Evolutionary conservation across 257 asterid genomes (phyloP).

Genomic region (Datura wrightii): DNA sequence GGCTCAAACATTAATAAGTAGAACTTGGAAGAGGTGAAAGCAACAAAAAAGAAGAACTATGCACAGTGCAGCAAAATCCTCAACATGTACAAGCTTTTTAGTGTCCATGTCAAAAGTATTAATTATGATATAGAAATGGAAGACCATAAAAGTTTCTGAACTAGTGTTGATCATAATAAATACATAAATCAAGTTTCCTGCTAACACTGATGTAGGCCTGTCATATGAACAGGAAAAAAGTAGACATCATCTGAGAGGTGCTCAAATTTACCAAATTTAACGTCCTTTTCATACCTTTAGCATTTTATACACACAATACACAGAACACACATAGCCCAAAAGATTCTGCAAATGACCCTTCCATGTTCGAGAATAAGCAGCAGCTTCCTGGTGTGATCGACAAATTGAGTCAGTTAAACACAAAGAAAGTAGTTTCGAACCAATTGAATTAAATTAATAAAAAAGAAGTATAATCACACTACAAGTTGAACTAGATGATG

Average conservation of each 20-base stretch:
- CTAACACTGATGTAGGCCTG: slow-evolving; percentile 9
- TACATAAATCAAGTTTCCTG: not conserved
- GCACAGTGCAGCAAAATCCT: slow-evolving; percentile 11
- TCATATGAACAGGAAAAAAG: not conserved
- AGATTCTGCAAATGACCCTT: slow-evolving; percentile 99
- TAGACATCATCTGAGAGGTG: slow-evolving; percentile 19
- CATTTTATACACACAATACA: slow-evolving; percentile 97
- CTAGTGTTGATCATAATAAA: not conserved
- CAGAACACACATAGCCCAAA: slow-evolving; percentile 91
- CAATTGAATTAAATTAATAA: not conserved
- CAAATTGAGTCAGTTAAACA: not conserved
- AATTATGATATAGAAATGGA: slow-evolving; percentile 16
- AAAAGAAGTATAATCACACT: not conserved
- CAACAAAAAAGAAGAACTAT: slow-evolving; percentile 12
- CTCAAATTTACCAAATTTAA: slow-evolving; percentile 4
- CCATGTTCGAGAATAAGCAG: slow-evolving; percentile 99
- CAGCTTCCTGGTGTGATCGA: slow-evolving; percentile 80
- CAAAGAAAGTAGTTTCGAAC: not conserved
- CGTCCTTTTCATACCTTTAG: slow-evolving; percentile 61
- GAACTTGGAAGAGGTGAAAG: slow-evolving; percentile 32
- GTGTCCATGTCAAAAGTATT: slow-evolving; percentile 9
- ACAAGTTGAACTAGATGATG: not conserved
- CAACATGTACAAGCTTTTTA: not conserved
- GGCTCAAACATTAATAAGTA: slow-evolving; percentile 31
- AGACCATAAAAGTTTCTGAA: slow-evolving; percentile 1